A percentile compares a stretch with the other conserved stretches of the same genome.
These are phyloP conservation scores for Beta corolliflora DNA, from an alignment of 179 eudicot genomes.

Conservation along the genomic window DNA sequence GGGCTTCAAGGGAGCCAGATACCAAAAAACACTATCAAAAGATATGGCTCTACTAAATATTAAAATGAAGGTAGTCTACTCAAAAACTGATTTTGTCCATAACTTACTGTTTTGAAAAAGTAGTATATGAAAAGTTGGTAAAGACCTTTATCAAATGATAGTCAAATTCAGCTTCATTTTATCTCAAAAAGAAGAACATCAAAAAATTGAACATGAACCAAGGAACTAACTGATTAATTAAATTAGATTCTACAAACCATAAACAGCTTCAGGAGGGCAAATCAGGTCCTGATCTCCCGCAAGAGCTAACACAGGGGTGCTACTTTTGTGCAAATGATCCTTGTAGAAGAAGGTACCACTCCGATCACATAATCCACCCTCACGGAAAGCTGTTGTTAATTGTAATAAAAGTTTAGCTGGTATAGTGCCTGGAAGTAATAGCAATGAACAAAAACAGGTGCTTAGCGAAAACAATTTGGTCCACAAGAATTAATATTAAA, in stretches of 20 bases:
- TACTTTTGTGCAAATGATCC: conserved; percentile 72
- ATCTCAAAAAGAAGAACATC: background rate
- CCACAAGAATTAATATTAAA: background rate
- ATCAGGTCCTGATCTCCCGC: conserved; percentile 88
- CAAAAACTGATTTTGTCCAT: no score
- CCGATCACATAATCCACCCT: conserved; percentile 82
- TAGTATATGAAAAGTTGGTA: background rate
- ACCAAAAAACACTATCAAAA: no score
- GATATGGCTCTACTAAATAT: no score
- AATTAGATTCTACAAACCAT: conserved; percentile 43
- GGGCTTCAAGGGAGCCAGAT: background rate
- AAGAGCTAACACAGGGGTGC: conserved; percentile 78
- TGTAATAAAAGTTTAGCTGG: conserved; percentile 68
- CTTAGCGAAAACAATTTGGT: background rate
- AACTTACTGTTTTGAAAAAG: no score
- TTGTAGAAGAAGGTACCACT: conserved; percentile 80
- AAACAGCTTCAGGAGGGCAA: conserved; percentile 92
- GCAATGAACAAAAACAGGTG: background rate
- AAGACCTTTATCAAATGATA: background rate
- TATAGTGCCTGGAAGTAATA: conserved; percentile 43
- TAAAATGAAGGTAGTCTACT: no score
- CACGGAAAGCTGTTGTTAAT: conserved; percentile 74
- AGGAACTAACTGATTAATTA: background rate
- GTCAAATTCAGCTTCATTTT: background rate
- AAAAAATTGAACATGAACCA: background rate